Evolutionary conservation across 768 basidiomycete species (phyloP).

Genomic region (Trametes elegans): DNA sequence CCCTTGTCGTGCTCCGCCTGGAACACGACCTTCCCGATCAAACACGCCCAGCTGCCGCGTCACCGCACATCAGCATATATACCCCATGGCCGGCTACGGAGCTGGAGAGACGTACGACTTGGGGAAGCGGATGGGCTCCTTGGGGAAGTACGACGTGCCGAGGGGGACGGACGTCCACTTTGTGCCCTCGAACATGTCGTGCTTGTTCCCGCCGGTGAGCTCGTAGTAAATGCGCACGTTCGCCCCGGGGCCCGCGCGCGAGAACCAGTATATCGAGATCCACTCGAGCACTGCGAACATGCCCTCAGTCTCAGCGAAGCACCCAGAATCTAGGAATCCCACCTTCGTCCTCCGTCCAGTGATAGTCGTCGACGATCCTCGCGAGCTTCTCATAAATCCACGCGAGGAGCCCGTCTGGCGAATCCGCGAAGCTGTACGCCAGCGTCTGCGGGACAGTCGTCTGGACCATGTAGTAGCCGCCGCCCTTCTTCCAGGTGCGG

Average conservation of each 20-base stretch:
- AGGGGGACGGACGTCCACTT: conserved; percentile 24
- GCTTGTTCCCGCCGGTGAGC: background rate
- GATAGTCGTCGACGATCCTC: conserved; percentile 40
- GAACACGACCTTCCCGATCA: conserved; percentile 28
- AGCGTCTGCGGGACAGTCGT: conserved; percentile 31
- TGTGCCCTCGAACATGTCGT: conserved; percentile 6
- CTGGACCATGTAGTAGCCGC: conserved; percentile 34
- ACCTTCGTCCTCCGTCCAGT: conserved; percentile 54
- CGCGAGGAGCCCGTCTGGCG: conserved; percentile 43
- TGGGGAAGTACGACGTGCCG: conserved; percentile 33
- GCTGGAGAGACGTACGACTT: conserved; percentile 19
- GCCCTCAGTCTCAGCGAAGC: background rate
- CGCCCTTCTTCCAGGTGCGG: conserved; percentile 25
- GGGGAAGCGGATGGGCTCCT: conserved; percentile 23
- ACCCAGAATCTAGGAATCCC: background rate
- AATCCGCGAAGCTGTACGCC: conserved; percentile 53
- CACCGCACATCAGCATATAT: too few species aligned
- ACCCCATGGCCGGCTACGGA: too few species aligned
- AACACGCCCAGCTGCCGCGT: background rate
- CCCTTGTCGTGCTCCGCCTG: conserved; percentile 25
- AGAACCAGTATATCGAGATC: conserved; percentile 37
- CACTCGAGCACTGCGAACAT: conserved; percentile 34
- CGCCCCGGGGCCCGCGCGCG: conserved; percentile 31
- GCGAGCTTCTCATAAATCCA: conserved; percentile 34
- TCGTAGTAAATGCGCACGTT: conserved; percentile 33